A percentile compares a stretch with the other conserved stretches of the same genome.
These are phyloP conservation scores for Aspergillus melleus DNA, from an alignment of 2,329 filamentous ascomycete species.

Conservation along the genomic window DNA sequence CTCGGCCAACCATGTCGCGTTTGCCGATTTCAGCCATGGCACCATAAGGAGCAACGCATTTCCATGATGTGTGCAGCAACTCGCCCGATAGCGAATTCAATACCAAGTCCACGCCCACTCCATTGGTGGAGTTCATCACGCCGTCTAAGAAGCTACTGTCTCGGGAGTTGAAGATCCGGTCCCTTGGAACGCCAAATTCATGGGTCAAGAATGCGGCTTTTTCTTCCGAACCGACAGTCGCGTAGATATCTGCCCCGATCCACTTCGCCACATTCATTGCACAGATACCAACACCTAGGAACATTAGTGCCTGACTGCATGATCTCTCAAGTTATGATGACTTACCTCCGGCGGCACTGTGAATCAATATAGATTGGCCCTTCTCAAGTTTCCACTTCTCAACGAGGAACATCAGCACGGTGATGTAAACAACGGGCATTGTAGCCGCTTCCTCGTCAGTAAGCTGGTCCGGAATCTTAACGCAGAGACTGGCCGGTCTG, in stretches of 20 bases:
- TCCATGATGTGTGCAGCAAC: slow-evolving; percentile 20
- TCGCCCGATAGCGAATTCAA: slow-evolving; percentile 22
- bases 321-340: no score
- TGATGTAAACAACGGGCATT: neutral
- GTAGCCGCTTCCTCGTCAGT: neutral
- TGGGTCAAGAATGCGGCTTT: slow-evolving; percentile 21
- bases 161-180: slow-evolving; percentile 22
- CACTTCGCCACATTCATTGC: neutral
- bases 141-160: slow-evolving; percentile 11
- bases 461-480: neutral
- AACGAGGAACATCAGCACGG: neutral
- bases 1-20: slow-evolving; percentile 5
- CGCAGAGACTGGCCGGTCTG: neutral
- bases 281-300: neutral
- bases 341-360: neutral
- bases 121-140: slow-evolving; percentile 4
- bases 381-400: neutral
- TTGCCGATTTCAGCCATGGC: slow-evolving; percentile 17
- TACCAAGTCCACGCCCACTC: slow-evolving; percentile 6
- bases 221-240: slow-evolving; percentile 17
- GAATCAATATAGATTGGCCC: neutral
- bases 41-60: slow-evolving; percentile 20
- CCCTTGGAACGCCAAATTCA: slow-evolving; percentile 13
- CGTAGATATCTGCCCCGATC: slow-evolving; percentile 13
- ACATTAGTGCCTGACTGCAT: no score